Evolutionary conservation across 352 stramenopile genomes (phyloP).

Genomic region (Phytophthora fragariaefolia): DNA sequence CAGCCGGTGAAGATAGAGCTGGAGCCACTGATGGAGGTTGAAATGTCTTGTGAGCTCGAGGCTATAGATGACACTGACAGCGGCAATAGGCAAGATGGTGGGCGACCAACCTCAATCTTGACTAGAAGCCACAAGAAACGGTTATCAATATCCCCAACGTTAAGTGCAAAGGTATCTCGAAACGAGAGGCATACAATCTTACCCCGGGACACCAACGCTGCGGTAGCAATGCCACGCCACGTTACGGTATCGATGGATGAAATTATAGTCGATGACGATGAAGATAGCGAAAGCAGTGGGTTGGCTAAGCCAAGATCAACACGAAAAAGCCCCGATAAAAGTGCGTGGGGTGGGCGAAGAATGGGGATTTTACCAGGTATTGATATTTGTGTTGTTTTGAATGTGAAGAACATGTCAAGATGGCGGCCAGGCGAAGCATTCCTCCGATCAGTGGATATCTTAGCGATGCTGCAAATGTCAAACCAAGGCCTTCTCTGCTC

Average conservation of each 20-base stretch:
- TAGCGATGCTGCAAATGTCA: slow-evolving; percentile 15
- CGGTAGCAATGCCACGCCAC: slow-evolving; percentile 16
- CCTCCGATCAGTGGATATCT: slow-evolving; percentile 7
- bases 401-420: slow-evolving; percentile 7
- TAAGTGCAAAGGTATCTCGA: neutral
- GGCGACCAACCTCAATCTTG: neutral
- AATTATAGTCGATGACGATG: slow-evolving; percentile 35
- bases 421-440: slow-evolving; percentile 18
- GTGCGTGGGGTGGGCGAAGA: neutral
- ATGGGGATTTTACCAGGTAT: neutral
- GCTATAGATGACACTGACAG: slow-evolving; percentile 16
- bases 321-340: neutral
- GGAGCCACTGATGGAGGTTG: slow-evolving; percentile 13
- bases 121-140: slow-evolving; percentile 15
- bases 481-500: neutral
- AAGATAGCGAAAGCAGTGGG: slow-evolving; percentile 10
- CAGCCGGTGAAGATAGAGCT: slow-evolving; percentile 22
- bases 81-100: neutral
- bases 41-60: slow-evolving; percentile 11
- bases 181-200: neutral
- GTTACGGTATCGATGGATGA: slow-evolving; percentile 30
- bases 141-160: neutral
- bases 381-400: neutral
- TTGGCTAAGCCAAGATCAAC: neutral
- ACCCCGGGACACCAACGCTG: slow-evolving; percentile 13